phyloP scores from a whole-genome alignment of 192 early-diverging fungal species.

The Umbelopsis sp. region DNA sequence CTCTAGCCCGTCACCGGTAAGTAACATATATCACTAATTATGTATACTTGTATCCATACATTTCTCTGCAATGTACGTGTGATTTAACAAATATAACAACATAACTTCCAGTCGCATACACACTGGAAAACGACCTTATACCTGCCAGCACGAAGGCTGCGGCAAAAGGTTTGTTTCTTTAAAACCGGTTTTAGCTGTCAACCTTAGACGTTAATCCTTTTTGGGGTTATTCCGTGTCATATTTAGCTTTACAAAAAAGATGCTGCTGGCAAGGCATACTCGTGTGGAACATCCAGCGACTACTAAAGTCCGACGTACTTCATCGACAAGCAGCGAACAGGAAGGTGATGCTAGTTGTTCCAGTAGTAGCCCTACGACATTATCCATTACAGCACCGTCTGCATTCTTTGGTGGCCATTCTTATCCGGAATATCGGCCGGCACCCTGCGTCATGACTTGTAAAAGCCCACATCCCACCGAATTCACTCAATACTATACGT shows the following conservation, averaged over 20 bases:
- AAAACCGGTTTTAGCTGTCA: not conserved
- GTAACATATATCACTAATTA: constrained; percentile 19
- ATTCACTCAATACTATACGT: not conserved
- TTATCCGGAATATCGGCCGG: too few relatives aligned
- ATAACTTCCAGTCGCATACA: constrained; percentile 51
- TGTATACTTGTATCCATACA: too few relatives aligned
- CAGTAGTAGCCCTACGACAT: not conserved
- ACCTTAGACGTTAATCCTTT: not conserved
- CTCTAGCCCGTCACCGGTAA: constrained; percentile 66
- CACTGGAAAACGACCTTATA: constrained; percentile 66
- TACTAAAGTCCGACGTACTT: not conserved
- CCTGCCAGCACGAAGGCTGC: constrained; percentile 44
- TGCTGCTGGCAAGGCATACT: not conserved
- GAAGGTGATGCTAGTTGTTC: not conserved
- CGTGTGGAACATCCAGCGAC: constrained; percentile 4
- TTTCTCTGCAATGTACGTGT: not conserved
- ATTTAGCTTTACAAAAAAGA: constrained; percentile 12
- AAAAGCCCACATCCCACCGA: not conserved
- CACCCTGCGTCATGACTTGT: not conserved
- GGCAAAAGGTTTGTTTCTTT: constrained; percentile 42
- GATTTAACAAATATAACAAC: not conserved
- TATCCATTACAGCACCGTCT: not conserved
- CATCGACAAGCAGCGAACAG: not conserved
- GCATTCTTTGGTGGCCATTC: too few relatives aligned
- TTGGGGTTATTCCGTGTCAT: not conserved